Evolutionary conservation across 257 asterid genomes (phyloP).

Genomic region (Capsicum baccatum): DNA sequence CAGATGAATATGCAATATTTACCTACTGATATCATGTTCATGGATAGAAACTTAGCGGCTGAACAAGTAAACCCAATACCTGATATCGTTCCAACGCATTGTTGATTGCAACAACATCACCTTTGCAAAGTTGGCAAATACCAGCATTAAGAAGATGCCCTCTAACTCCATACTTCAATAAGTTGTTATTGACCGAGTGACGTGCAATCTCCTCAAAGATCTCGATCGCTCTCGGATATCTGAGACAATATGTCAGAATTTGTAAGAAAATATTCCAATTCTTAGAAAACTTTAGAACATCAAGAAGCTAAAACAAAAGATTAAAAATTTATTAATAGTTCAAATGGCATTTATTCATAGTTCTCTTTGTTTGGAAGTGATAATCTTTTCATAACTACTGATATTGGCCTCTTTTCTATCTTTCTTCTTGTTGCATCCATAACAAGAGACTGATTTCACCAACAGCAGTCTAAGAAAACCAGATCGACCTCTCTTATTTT

Average conservation of each 20-base stretch:
- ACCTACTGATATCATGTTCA: background rate
- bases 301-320: background rate
- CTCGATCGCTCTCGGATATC: slow-evolving; percentile 86
- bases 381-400: background rate
- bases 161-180: slow-evolving; percentile 95
- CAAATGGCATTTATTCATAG: slow-evolving; percentile 7
- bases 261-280: slow-evolving; percentile 3
- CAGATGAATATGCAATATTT: slow-evolving; percentile 33
- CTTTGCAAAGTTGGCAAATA: slow-evolving; percentile 93
- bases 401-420: background rate
- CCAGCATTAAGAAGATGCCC: slow-evolving; percentile 99
- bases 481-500: slow-evolving; percentile 6
- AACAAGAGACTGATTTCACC: background rate
- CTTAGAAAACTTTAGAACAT: background rate
- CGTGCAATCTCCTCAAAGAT: slow-evolving; percentile 93
- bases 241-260: slow-evolving; percentile 41
- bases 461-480: background rate
- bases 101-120: slow-evolving; percentile 86
- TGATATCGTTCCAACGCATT: slow-evolving; percentile 92
- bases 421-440: background rate
- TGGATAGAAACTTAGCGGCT: background rate
- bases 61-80: slow-evolving; percentile 49
- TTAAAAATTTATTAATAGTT: background rate
- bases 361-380: slow-evolving; percentile 16
- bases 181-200: slow-evolving; percentile 78